Conservation (phyloP, 2,329 filamentous ascomycete species). For the Trichoderma atrobrunneum region DNA sequence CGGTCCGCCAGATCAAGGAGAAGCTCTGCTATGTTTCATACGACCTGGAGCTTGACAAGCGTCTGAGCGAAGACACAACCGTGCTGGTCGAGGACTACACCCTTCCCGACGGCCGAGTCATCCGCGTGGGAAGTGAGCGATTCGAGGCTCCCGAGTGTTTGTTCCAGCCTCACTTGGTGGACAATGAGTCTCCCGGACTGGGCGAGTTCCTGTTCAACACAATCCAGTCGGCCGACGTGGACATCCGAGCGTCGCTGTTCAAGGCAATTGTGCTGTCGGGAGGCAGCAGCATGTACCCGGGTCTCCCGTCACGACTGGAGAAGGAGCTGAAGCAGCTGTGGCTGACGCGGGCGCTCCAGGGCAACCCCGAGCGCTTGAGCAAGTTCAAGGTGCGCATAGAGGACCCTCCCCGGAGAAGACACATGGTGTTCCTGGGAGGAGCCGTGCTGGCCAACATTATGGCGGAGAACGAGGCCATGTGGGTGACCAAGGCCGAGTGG, state of each 20-base stretch:
- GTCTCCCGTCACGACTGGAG: constrained; percentile 87
- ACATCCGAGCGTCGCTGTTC: constrained; percentile 89
- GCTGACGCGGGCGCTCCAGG: constrained; percentile 85
- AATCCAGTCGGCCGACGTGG: constrained; percentile 92
- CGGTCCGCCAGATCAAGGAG: constrained; percentile 98
- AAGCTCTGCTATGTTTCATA: constrained; percentile 99
- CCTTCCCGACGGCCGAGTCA: constrained; percentile 90
- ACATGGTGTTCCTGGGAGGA: constrained; percentile 99
- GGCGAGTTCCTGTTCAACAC: constrained; percentile 99
- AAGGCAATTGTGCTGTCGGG: constrained; percentile 96
- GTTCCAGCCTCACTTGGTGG: constrained; percentile 96
- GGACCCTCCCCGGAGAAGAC: constrained; percentile 88
- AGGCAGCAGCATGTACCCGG: constrained; percentile 98
- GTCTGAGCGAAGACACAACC: constrained; percentile 94
- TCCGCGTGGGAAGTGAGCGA: constrained; percentile 91
- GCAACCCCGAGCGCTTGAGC: constrained; percentile 88
- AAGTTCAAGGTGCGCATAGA: constrained; percentile 99
- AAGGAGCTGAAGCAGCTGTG: constrained; percentile 99
- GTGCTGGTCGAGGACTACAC: constrained; percentile 98
- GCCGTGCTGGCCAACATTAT: constrained; percentile 98
- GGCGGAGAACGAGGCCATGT: constrained; percentile 98
- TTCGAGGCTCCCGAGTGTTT: constrained; percentile 98
- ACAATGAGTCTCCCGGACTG: constrained; percentile 95
- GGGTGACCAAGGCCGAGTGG: constrained; percentile 97
- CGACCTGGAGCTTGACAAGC: constrained; percentile 93